These are phyloP conservation scores for Didymella pinodella DNA, from an alignment of 2,329 filamentous ascomycete genomes.

Conservation along the genomic window DNA sequence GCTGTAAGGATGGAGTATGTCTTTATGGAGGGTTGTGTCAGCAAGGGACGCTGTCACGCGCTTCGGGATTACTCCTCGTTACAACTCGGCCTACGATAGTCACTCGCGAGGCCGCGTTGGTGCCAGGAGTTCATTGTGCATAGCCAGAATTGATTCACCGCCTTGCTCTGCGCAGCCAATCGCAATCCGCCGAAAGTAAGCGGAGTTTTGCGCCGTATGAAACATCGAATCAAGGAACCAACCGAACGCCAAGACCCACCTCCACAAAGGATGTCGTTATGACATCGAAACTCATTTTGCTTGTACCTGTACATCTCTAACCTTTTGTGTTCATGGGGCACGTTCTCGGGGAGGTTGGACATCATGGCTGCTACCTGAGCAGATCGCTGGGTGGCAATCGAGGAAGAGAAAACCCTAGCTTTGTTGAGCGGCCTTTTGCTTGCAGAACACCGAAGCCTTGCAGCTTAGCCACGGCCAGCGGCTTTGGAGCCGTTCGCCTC, in stretches of 20 bases:
- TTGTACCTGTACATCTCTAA: background rate
- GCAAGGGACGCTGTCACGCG: constrained; percentile 29
- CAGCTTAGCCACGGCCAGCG: constrained; percentile 24
- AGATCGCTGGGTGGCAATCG: constrained; percentile 20
- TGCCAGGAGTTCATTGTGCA: constrained; percentile 18
- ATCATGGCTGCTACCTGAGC: background rate
- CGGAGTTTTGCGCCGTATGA: constrained; percentile 26
- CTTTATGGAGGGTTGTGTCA: constrained; percentile 29
- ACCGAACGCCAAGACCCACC: constrained; percentile 18
- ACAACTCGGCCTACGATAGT: constrained; percentile 27
- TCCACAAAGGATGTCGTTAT: constrained; percentile 6
- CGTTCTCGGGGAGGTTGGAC: background rate
- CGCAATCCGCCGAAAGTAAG: constrained; percentile 33
- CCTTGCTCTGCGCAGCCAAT: constrained; percentile 31
- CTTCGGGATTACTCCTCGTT: constrained; percentile 29
- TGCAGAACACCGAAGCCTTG: constrained; percentile 21
- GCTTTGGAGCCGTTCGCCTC: constrained; percentile 31
- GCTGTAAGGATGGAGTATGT: constrained; percentile 24
- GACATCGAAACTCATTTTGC: constrained; percentile 1
- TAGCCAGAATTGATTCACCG: constrained; percentile 20
- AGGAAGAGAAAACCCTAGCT: constrained; percentile 21
- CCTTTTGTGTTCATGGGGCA: background rate
- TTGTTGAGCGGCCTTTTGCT: constrained; percentile 9
- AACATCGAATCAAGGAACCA: constrained; percentile 4
- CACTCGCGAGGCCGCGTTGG: constrained; percentile 30